Conservation (phyloP, 768 basidiomycete species). For the Rhodocollybia butyracea region DNA sequence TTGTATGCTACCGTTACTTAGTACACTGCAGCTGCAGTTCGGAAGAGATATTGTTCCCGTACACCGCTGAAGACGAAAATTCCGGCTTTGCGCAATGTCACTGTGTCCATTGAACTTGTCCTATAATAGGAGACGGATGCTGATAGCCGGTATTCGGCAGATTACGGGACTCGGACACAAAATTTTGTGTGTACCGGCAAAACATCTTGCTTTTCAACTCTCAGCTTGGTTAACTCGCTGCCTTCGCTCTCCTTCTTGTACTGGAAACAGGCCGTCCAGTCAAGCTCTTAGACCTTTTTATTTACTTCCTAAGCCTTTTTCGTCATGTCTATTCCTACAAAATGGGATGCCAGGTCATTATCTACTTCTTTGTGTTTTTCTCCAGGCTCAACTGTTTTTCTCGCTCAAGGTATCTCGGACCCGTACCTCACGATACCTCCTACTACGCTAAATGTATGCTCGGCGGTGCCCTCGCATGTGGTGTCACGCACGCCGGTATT, state of each 20-base stretch:
- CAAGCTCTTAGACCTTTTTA: neutral
- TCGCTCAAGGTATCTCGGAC: slow-evolving; percentile 11
- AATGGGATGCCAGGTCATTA: slow-evolving; percentile 12
- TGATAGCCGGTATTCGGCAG: neutral
- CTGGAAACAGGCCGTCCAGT: slow-evolving; percentile 9
- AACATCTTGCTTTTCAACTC: neutral
- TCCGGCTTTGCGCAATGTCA: too few species aligned
- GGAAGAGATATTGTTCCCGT: neutral
- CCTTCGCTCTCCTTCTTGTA: neutral
- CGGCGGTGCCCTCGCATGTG: slow-evolving; percentile 84
- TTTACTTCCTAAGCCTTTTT: neutral
- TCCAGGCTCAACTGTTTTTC: neutral
- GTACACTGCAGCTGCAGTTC: neutral
- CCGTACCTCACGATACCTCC: slow-evolving; percentile 19
- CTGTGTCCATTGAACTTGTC: too few species aligned
- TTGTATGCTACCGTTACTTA: too few species aligned
- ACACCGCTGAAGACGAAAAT: too few species aligned
- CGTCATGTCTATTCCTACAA: slow-evolving; percentile 11
- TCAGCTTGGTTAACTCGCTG: neutral
- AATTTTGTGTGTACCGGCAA: neutral
- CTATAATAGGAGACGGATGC: too few species aligned
- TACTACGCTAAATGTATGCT: slow-evolving; percentile 89
- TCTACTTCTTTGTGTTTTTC: neutral
- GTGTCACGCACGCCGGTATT: slow-evolving; percentile 84
- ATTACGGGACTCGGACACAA: neutral